Base-by-base conservation (phyloP, 2,329 filamentous ascomycete species). In the Alternaria panax region DNA sequence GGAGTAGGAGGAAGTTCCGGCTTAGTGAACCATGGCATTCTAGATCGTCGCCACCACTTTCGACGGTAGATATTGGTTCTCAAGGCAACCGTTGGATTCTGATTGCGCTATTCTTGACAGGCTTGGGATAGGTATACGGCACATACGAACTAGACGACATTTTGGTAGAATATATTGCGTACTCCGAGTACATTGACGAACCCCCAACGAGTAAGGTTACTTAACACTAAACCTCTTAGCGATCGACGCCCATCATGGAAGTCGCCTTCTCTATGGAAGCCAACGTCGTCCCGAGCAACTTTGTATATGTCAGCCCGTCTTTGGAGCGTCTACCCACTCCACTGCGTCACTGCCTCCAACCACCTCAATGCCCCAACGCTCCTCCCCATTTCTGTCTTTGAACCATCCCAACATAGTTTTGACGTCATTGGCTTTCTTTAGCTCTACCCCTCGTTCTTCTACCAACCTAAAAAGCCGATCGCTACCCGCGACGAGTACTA, bases 281-380 rank as follows among this genome's bases (percentile, higher is more conserved):
- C 43, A 48, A 22, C 32, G 7, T 18, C 18, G 20, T 24, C 18
- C 22, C 8, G 25, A 52, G n/a, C 12, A n/a, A 38, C n/a, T 59
- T 54, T 20, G 32, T 18, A 54, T 27, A 61, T 60, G 52, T 25
- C 43, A 56, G 14, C 38, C 53, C 7, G 50, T 18, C 25, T 62
- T 57, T 2, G 64, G 64, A 7, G 57, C 46, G 32, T 65, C 57
- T 2, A 70, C 66, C 62, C 66, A 70, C 11, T 64, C 40, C 8
- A 66, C 64, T 9, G 65, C 48, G 28, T 65, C 55, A 4, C 52
- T 48, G 7, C 65, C 62, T 14, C 68, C 66, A 36, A 71, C 66
- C 20, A 72, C 62, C 42, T 73, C 67, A 27, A 73, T 42, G 12
- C 68, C 68, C 67, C 68, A 70, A 51, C 65, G 57, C 9, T 65